A percentile compares a stretch with the other conserved stretches of the same genome.
phyloP scores from a whole-genome alignment of 163 green algal genomes.

The Trebouxia gelatinosa region DNA sequence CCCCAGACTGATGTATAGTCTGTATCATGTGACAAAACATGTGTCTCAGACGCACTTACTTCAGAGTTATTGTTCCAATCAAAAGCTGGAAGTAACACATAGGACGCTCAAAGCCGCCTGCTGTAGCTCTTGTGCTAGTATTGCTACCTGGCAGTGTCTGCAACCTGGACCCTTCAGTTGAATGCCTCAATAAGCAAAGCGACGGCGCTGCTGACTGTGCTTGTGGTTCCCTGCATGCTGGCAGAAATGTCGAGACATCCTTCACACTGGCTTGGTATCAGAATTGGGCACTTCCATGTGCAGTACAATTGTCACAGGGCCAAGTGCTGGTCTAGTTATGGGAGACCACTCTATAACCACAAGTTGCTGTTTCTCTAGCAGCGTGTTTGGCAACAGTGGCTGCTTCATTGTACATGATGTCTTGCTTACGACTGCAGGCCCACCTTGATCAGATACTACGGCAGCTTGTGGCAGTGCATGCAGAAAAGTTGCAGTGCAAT shows the following conservation, averaged over 20 bases:
- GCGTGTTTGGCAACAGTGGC: not conserved
- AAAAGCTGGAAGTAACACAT: not conserved
- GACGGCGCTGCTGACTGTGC: too few relatives aligned
- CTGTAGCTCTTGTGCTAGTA: too few relatives aligned
- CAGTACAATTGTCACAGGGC: too few relatives aligned
- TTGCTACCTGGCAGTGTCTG: too few relatives aligned
- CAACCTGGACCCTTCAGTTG: too few relatives aligned
- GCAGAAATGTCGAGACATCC: too few relatives aligned
- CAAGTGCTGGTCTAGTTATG: too few relatives aligned
- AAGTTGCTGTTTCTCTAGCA: not conserved
- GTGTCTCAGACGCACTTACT: not conserved
- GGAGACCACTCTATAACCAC: not conserved
- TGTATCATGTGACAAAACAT: not conserved
- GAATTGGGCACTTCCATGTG: too few relatives aligned
- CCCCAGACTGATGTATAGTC: not conserved
- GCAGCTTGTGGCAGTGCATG: conserved; percentile 34
- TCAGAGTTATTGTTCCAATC: not conserved
- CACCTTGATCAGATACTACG: conserved; percentile 34
- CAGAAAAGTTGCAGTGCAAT: conserved; percentile 6
- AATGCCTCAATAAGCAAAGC: too few relatives aligned
- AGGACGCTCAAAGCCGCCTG: not conserved
- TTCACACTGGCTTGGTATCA: too few relatives aligned
- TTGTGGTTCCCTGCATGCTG: too few relatives aligned
- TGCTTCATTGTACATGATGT: not conserved
- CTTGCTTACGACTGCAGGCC: not conserved